Evolutionary conservation across 257 asterid species (phyloP).

Genomic region (Craterostigma plantagineum): DNA sequence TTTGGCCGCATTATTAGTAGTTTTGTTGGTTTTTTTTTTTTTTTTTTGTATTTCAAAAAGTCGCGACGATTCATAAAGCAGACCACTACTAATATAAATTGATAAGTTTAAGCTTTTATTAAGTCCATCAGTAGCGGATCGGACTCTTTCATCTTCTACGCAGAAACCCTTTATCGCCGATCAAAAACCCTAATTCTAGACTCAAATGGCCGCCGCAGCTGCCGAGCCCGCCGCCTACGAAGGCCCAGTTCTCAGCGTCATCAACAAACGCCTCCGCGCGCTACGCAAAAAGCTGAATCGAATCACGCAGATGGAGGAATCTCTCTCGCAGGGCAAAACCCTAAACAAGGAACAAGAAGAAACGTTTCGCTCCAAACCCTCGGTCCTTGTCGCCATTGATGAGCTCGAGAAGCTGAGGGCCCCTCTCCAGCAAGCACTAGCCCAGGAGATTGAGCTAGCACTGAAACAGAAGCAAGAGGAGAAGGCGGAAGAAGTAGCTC

Average conservation of each 20-base stretch:
- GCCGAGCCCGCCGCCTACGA: constrained; percentile 24
- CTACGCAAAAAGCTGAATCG: constrained; percentile 58
- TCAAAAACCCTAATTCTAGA: background rate
- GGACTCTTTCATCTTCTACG: no score
- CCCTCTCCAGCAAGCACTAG: constrained; percentile 45
- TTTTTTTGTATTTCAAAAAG: no score
- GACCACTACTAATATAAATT: no score
- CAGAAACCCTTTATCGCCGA: constrained; percentile 1
- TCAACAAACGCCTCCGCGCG: constrained; percentile 77
- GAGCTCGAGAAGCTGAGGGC: constrained; percentile 66
- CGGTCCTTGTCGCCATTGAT: constrained; percentile 37
- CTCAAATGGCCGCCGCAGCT: constrained; percentile 19
- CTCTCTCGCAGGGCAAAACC: constrained; percentile 38
- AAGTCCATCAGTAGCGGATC: no score
- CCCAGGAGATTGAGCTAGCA: constrained; percentile 42
- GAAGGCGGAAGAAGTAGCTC: constrained; percentile 11
- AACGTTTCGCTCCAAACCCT: constrained; percentile 50
- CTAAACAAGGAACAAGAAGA: constrained; percentile 79
- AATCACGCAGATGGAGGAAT: constrained; percentile 69
- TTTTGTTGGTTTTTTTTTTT: no score
- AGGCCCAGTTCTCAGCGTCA: constrained; percentile 53
- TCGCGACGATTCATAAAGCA: no score
- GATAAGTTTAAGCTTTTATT: no score
- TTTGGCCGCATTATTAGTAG: no score
- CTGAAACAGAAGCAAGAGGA: constrained; percentile 15